These are phyloP conservation scores for Ceriops decandra DNA, from an alignment of 345 rosid genomes.

Conservation along the genomic window DNA sequence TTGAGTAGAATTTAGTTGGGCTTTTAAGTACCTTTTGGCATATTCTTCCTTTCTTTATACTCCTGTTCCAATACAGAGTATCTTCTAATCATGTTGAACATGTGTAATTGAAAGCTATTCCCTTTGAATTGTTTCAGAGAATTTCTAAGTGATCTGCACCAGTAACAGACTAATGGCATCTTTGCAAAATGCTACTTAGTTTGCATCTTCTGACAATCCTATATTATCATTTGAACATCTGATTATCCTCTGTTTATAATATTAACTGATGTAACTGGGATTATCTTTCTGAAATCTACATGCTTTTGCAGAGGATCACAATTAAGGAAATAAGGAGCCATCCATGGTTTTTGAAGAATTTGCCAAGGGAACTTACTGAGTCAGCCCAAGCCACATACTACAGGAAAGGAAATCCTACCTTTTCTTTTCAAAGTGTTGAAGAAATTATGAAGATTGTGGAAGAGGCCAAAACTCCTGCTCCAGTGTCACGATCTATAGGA, in stretches of 20 bases:
- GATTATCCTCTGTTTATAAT: background rate
- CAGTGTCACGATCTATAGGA: conserved; percentile 50
- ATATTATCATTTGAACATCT: background rate
- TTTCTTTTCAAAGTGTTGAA: conserved; percentile 31
- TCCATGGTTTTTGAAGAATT: conserved; percentile 37
- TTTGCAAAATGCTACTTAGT: background rate
- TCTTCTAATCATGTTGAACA: background rate
- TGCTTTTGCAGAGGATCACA: conserved; percentile 23
- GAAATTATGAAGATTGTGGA: conserved; percentile 42
- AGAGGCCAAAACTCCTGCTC: conserved; percentile 42
- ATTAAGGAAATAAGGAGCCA: conserved; percentile 31
- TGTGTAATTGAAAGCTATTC: background rate
- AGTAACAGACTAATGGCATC: background rate
- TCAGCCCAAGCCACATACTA: conserved; percentile 22
- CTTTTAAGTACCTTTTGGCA: too few relatives aligned
- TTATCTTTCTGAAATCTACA: background rate
- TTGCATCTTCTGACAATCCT: background rate
- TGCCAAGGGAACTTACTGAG: conserved; percentile 34
- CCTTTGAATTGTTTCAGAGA: background rate
- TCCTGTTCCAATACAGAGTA: background rate
- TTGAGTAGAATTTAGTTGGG: too few relatives aligned
- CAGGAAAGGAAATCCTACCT: conserved; percentile 21
- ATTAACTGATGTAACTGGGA: background rate
- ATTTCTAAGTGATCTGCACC: background rate
- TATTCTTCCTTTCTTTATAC: background rate